Percentiles rank a stretch among this genome's conserved stretches.
Conservation (phyloP, 768 basidiomycete species). For the Boletus edulis region DNA sequence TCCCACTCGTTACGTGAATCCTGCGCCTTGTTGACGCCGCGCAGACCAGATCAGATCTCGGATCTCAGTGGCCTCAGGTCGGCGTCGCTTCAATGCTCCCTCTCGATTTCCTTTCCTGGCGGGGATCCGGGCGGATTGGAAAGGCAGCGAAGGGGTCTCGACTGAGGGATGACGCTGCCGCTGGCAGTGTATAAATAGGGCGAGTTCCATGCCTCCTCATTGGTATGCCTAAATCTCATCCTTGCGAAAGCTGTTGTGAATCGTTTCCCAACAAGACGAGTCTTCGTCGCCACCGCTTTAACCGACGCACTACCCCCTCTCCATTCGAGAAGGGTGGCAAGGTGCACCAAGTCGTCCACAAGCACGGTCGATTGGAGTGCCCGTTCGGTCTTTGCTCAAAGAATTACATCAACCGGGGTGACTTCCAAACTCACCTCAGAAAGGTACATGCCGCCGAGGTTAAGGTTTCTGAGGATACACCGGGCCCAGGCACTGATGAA, state of each 20-base stretch:
- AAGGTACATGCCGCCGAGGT: not conserved
- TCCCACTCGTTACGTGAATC: too few species aligned
- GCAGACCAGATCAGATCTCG: too few species aligned
- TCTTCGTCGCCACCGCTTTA: not conserved
- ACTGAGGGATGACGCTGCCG: too few species aligned
- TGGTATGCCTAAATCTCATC: not conserved
- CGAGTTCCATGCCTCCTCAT: not conserved
- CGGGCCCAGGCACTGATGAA: not conserved
- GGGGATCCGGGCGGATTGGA: too few species aligned
- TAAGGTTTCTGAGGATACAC: not conserved
- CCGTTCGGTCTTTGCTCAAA: not conserved
- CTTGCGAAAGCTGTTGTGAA: not conserved
- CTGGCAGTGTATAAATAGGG: too few species aligned
- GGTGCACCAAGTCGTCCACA: not conserved
- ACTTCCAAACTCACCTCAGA: slow-evolving; percentile 1
- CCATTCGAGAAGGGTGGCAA: not conserved
- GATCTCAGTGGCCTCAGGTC: too few species aligned
- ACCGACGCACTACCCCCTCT: not conserved
- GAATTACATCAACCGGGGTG: not conserved
- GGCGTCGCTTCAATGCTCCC: too few species aligned
- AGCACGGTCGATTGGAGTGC: not conserved
- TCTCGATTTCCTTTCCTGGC: too few species aligned
- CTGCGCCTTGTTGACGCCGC: too few species aligned
- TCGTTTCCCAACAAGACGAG: not conserved
- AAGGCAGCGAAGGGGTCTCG: too few species aligned